Conservation (phyloP, 768 basidiomycete genomes). For the Paxillus involutus region DNA sequence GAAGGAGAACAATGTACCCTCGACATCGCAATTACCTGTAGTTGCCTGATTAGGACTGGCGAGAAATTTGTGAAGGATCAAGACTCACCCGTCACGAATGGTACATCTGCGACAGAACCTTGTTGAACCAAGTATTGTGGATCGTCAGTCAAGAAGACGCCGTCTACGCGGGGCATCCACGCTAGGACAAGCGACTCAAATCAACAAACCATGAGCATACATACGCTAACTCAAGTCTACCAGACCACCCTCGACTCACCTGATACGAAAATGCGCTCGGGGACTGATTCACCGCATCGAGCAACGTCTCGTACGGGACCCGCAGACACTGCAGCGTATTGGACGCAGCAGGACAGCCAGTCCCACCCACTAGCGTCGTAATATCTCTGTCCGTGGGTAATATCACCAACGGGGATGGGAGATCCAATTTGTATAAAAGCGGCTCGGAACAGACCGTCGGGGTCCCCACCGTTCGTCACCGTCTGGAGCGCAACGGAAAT, state of each 20-base stretch:
- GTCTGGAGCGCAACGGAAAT: constrained; percentile 32
- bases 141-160: no score
- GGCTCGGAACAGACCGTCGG: constrained; percentile 25
- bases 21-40: constrained; percentile 40
- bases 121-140: no score
- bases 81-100: constrained; percentile 12
- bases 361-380: constrained; percentile 30
- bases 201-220: background rate
- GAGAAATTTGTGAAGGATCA: background rate
- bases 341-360: constrained; percentile 24
- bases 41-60: background rate
- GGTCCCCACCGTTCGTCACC: constrained; percentile 23
- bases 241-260: background rate
- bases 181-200: constrained; percentile 26
- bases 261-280: no score
- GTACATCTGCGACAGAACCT: no score
- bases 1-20: constrained; percentile 45
- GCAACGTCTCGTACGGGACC: no score
- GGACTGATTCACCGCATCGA: no score
- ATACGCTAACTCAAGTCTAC: background rate
- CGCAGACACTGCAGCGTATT: no score
- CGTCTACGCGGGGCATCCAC: constrained; percentile 42
- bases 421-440: constrained; percentile 43
- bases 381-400: no score
- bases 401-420: no score